These are phyloP conservation scores for Neurospora sp. DNA, from an alignment of 495 filamentous ascomycete genomes.

Conservation along the genomic window DNA sequence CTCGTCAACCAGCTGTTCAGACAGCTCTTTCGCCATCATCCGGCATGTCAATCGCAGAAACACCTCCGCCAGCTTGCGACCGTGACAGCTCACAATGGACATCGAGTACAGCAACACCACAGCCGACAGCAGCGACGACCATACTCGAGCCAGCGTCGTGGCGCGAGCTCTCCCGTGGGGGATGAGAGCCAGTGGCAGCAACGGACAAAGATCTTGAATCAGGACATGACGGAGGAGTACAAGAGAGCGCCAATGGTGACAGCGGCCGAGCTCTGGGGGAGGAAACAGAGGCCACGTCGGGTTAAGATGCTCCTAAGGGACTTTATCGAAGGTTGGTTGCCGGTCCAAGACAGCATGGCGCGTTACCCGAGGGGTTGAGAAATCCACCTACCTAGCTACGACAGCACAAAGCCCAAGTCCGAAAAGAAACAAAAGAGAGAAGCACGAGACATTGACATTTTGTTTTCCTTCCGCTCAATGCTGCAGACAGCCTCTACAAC, in stretches of 20 bases:
- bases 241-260: constrained; percentile 74
- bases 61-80: constrained; percentile 33
- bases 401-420: background rate
- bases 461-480: background rate
- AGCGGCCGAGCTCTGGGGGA: constrained; percentile 58
- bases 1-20: constrained; percentile 69
- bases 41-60: constrained; percentile 52
- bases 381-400: background rate
- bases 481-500: constrained; percentile 87
- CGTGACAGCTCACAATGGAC: constrained; percentile 27
- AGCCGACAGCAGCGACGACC: constrained; percentile 16
- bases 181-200: constrained; percentile 68
- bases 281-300: constrained; percentile 66
- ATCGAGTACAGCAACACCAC: constrained; percentile 13
- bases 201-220: constrained; percentile 55
- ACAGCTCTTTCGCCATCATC: constrained; percentile 71
- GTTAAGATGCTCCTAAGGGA: constrained; percentile 96
- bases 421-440: background rate
- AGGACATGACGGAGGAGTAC: constrained; percentile 72
- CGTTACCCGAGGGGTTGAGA: background rate
- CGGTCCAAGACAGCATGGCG: background rate
- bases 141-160: constrained; percentile 15
- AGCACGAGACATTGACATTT: background rate
- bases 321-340: constrained; percentile 79
- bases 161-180: constrained; percentile 11